Percentiles rank a stretch among this genome's conserved stretches.
These are phyloP conservation scores for Alisma plantagoaquatica DNA, from an alignment of 106 monocot species.

Conservation along the genomic window DNA sequence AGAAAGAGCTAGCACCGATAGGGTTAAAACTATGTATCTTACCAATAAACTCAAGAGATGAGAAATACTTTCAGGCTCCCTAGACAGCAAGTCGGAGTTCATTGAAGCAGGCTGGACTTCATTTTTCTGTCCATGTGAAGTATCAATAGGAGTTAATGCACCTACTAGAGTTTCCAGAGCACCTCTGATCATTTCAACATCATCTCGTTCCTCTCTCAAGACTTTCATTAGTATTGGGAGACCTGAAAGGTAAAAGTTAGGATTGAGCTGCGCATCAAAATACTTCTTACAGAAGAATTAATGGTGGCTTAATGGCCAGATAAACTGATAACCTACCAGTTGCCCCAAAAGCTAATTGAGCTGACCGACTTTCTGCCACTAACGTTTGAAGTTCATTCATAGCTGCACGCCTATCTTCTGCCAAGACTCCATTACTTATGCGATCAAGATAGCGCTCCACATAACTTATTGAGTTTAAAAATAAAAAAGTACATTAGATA, in stretches of 20 bases:
- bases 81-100: slow-evolving; percentile 86
- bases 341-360: slow-evolving; percentile 92
- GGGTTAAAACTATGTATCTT: slow-evolving; percentile 1
- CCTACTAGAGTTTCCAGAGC: slow-evolving; percentile 92
- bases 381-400: slow-evolving; percentile 81
- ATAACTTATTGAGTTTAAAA: slow-evolving; percentile 39
- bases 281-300: too few relatives aligned
- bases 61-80: slow-evolving; percentile 88
- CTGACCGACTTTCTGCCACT: slow-evolving; percentile 87
- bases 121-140: slow-evolving; percentile 43
- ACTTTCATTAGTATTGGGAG: slow-evolving; percentile 76
- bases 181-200: slow-evolving; percentile 85
- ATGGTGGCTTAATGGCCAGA: too few relatives aligned
- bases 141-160: slow-evolving; percentile 80
- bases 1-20: not conserved
- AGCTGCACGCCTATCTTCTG: slow-evolving; percentile 86
- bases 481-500: not conserved
- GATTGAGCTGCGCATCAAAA: too few relatives aligned
- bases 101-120: slow-evolving; percentile 78
- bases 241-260: too few relatives aligned
- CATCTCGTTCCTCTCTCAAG: slow-evolving; percentile 87
- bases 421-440: slow-evolving; percentile 82
- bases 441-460: slow-evolving; percentile 81
- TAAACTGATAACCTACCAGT: slow-evolving; percentile 55
- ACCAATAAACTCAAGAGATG: slow-evolving; percentile 92